A percentile compares a stretch with the other conserved stretches of the same genome.
Evolutionary conservation across 441 rosid species (phyloP).

Genomic region (Pelargonium cotyledonis): DNA sequence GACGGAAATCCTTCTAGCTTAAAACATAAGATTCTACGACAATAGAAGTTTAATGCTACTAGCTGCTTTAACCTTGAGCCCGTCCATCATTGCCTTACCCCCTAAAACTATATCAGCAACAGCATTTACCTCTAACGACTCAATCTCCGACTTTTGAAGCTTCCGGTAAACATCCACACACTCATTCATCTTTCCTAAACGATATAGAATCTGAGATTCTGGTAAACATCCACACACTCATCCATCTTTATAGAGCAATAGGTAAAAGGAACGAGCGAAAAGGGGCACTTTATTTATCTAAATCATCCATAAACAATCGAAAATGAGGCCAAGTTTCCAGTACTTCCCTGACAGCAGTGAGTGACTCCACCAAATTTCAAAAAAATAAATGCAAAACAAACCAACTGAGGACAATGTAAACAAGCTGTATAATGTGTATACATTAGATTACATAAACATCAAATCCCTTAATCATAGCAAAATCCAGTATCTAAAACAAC

Average conservation of each 20-base stretch:
- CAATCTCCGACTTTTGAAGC: constrained; percentile 52
- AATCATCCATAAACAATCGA: not conserved
- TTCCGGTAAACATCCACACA: constrained; percentile 59
- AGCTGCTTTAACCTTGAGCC: constrained; percentile 58
- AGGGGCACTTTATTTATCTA: not conserved
- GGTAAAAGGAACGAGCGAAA: not conserved
- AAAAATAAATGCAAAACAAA: not conserved
- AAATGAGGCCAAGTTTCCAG: not conserved
- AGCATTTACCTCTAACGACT: constrained; percentile 55
- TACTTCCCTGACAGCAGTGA: not conserved
- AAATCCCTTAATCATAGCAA: not conserved
- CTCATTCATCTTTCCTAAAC: constrained; percentile 65
- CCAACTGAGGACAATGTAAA: not conserved
- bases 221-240: not conserved
- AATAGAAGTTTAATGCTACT: constrained; percentile 63
- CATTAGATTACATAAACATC: not conserved
- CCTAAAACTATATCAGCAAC: constrained; percentile 71
- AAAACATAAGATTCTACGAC: constrained; percentile 54
- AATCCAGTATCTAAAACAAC: constrained; percentile 18
- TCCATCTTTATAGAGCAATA: not conserved
- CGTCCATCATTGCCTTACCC: constrained; percentile 56
- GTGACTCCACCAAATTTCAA: not conserved
- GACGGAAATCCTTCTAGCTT: not conserved
- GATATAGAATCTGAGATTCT: constrained; percentile 79
- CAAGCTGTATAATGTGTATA: not conserved